These are phyloP conservation scores for Suhomyces kilbournensis DNA, from an alignment of 805 yeast genomes.

Conservation along the genomic window DNA sequence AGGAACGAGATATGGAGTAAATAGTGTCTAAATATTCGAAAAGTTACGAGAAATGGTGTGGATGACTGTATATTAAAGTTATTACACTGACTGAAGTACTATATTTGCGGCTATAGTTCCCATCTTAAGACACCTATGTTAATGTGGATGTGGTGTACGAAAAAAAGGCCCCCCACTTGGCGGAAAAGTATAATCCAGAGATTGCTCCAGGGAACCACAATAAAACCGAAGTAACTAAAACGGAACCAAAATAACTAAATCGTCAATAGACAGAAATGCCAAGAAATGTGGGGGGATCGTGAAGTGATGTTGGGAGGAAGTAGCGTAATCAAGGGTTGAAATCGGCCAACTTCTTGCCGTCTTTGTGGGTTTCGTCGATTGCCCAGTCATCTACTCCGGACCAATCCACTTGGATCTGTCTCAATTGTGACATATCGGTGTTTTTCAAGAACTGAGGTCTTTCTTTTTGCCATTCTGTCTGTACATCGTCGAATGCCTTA, in stretches of 20 bases:
- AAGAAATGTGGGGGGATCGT: background rate
- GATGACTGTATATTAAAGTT: background rate
- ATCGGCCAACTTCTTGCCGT: slow-evolving; percentile 39
- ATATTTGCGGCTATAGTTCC: background rate
- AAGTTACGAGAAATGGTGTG: background rate
- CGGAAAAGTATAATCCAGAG: background rate
- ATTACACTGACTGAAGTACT: background rate
- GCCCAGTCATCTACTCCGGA: slow-evolving; percentile 52
- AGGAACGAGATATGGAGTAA: background rate
- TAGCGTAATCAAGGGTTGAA: slow-evolving; percentile 31
- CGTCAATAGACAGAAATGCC: background rate
- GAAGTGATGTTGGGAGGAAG: background rate
- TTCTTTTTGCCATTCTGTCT: slow-evolving; percentile 69
- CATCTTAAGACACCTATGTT: background rate
- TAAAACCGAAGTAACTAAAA: background rate
- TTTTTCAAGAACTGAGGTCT: slow-evolving; percentile 70
- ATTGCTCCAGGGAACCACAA: background rate
- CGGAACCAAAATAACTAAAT: background rate
- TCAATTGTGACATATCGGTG: slow-evolving; percentile 56
- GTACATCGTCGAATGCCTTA: slow-evolving; percentile 74
- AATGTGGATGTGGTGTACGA: background rate
- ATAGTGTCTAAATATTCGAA: background rate
- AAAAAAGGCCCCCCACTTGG: background rate
- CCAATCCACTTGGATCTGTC: slow-evolving; percentile 65
- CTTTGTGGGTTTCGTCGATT: slow-evolving; percentile 23